Evolutionary conservation across 495 filamentous ascomycete species (phyloP), one percentile per base, ranked within the genome.

Genomic region (Trichoderma parareesei): DNA sequence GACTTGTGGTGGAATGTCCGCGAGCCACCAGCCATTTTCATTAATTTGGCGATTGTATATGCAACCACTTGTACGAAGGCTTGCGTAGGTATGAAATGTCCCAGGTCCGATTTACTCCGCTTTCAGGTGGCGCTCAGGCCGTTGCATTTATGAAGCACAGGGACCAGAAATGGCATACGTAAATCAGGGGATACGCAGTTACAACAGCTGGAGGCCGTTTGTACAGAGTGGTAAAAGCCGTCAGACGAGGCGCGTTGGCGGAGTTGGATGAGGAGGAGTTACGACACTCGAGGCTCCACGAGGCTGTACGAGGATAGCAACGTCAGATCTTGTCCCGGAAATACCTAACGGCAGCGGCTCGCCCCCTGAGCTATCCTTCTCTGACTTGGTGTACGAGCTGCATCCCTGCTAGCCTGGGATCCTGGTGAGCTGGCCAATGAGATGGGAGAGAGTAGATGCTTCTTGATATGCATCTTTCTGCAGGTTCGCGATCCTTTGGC

Each of bases 371-470:
- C 40, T 40, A 27, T 62, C 66, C 27, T 27, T 18, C 57, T 62
- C 9, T 18, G 64, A 66, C 27, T 38, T 72, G 71, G 71, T 69
- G 71, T 72, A 69, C 71, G 71, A 71, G 68, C 65, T 16, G 62
- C 13, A 61, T 65, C 43, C 43, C 53, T 40, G 60, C 65, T 10
- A 55, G 60, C 4, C 46, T n/a, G 18, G 37, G 49, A 64, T 20
- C 9, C 13, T 42, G 38, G 20, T 13, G 43, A 49, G 46, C 18
- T 18, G 16, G 27, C 43, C 46, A 49, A 49, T 49, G 16, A 49
- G 46, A 3, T 11, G 11, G 6, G 40, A 11, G 40, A 6, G 6
- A 7, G 40, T 1, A 6, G 6, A 41, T 41, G 40, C 46, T 18
- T 49, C 46, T 6, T 16, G 8, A 27, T 18, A 27, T 49, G 46